Base-by-base conservation (phyloP, 2,329 filamentous ascomycete genomes). In the Penicillium expansum region DNA sequence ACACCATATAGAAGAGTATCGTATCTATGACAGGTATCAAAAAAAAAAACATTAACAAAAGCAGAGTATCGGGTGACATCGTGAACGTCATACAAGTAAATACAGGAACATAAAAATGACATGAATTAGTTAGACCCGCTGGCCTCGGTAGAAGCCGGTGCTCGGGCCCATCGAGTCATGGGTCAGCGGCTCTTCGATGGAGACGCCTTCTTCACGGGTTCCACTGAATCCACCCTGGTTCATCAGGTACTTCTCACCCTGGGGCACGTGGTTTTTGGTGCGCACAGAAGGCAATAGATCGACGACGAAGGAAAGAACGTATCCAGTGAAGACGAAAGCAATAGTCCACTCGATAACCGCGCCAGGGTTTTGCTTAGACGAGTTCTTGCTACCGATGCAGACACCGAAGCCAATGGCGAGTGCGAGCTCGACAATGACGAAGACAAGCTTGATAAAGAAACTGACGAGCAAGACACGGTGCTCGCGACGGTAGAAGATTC, bases 371-470 rank as follows among this genome's bases (percentile, higher is more conserved):
- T 81, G 82, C 24, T 79, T 68, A 9, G 76, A 58, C 4, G 71
- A 74, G 38, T 76, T 79, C 35, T 79, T 82, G 54, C 79, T 79
- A 4, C 58, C 52, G n/a, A 62, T 67, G 51, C 65, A 66, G 5
- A 85, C 79, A 22, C 80, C 87, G 72, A 97, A 97, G 43, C 82
- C 86, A 60, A 80, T 74, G 0, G 77, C 78, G 42, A 99, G 84
- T 18, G 73, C 77, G 38, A 96, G 67, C 73, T 97, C 92, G 67
- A 93, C 69, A 55, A 97, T 68, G 71, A 97, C 88, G 76, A 99
- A 97, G 57, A 73, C 63, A 29, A 96, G 82, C 76, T 99, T 99
- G 70, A 94, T 80, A 83, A 87, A 92, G 80, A 97, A 97, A 55
- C 89, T 94, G 58, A 82, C 73, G 47, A 86, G 83, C 11, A 99